These are phyloP conservation scores for Verticillium albo-atrum DNA, from an alignment of 2,329 filamentous ascomycete species.

Conservation along the genomic window DNA sequence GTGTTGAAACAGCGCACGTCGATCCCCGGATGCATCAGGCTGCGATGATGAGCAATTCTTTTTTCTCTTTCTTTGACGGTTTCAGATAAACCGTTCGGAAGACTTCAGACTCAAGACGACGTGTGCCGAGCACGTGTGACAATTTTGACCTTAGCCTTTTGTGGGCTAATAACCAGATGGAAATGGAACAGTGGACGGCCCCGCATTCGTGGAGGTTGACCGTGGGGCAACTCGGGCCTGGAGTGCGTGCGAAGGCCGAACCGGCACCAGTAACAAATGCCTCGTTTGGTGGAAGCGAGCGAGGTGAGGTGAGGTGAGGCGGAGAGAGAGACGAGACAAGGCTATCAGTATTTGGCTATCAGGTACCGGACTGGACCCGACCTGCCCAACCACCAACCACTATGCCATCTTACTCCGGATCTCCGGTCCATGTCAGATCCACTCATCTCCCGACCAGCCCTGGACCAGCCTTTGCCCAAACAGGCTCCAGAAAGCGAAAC, in stretches of 20 bases:
- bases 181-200: neutral
- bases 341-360: neutral
- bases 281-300: neutral
- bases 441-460: neutral
- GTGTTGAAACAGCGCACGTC: neutral
- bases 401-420: neutral
- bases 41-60: neutral
- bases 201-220: neutral
- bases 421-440: neutral
- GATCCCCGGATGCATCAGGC: neutral
- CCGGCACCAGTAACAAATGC: neutral
- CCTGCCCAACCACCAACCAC: neutral
- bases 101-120: neutral
- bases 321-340: neutral
- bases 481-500: constrained; percentile 14
- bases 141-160: neutral
- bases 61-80: neutral
- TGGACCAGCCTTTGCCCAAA: constrained; percentile 5
- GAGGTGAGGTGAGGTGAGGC: neutral
- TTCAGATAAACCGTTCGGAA: neutral
- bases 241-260: neutral
- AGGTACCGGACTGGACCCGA: neutral
- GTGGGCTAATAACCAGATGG: neutral
- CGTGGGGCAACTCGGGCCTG: neutral
- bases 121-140: neutral